phyloP scores from a whole-genome alignment of 495 filamentous ascomycete species.

The Penicillium lagena region DNA sequence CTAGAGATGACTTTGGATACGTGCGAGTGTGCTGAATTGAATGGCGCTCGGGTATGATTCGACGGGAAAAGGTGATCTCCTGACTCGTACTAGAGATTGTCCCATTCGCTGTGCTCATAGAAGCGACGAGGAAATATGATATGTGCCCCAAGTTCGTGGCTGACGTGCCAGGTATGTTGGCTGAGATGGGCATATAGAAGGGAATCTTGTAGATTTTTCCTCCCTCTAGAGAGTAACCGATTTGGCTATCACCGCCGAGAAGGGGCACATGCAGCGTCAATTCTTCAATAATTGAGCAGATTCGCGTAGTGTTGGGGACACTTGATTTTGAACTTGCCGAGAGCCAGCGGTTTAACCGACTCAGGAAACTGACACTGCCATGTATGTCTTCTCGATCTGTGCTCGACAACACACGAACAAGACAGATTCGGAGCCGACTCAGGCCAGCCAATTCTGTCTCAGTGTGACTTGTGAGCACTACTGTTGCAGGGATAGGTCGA shows the following conservation, averaged over 20 bases:
- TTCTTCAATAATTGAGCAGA: slow-evolving; percentile 3
- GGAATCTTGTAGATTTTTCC: slow-evolving; percentile 3
- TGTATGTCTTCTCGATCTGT: neutral
- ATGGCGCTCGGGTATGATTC: neutral
- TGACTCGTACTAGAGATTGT: neutral
- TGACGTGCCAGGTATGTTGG: neutral
- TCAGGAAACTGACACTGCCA: neutral
- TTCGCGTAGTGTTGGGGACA: neutral
- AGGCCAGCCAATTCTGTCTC: neutral
- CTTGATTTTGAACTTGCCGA: neutral
- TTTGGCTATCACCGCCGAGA: neutral
- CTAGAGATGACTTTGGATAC: slow-evolving; percentile 3
- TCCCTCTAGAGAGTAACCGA: neutral
- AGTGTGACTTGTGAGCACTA: neutral
- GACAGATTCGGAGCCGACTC: neutral
- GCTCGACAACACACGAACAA: slow-evolving; percentile 3
- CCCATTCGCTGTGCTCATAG: neutral
- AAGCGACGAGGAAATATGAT: slow-evolving; percentile 6
- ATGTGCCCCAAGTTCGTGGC: slow-evolving; percentile 3
- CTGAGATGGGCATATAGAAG: slow-evolving; percentile 3
- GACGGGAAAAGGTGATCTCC: slow-evolving; percentile 1
- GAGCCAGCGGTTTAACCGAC: neutral
- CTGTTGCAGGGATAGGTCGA: slow-evolving; percentile 6
- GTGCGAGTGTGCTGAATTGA: slow-evolving; percentile 3
- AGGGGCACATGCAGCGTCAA: neutral